Conservation (phyloP, 2,329 filamentous ascomycete genomes). For the Fusarium sp. region DNA sequence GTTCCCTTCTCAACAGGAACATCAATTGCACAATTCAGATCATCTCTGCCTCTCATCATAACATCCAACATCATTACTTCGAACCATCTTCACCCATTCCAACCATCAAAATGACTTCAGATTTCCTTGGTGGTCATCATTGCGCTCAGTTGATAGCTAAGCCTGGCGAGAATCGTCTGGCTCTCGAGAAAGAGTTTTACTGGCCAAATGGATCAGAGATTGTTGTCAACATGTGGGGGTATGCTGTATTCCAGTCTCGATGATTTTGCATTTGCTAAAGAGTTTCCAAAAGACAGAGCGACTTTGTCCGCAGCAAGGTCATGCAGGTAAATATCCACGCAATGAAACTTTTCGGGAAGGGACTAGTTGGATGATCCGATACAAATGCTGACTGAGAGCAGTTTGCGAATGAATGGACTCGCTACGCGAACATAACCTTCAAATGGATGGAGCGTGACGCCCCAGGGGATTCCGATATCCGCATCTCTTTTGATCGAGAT, state of each 20-base stretch:
- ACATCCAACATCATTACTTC: not conserved
- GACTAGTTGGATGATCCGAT: accelerated
- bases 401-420: not conserved
- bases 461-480: not conserved
- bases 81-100: not conserved
- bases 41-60: not conserved
- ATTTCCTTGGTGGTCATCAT: not conserved
- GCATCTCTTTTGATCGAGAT: not conserved
- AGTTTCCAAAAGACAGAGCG: not conserved
- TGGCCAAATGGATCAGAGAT: not conserved
- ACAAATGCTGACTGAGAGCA: not conserved
- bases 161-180: not conserved
- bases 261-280: not conserved
- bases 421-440: not conserved
- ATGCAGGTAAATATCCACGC: not conserved
- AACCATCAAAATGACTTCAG: not conserved
- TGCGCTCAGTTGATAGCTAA: not conserved
- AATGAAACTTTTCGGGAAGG: too few relatives aligned
- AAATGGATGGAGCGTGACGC: slow-evolving; percentile 1
- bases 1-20: not conserved
- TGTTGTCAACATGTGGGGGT: slow-evolving; percentile 1
- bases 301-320: not conserved
- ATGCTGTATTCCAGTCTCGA: not conserved
- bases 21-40: not conserved
- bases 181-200: not conserved